Base-by-base conservation (phyloP, 2,329 filamentous ascomycete species). In the Aspergillus carbonarius region DNA sequence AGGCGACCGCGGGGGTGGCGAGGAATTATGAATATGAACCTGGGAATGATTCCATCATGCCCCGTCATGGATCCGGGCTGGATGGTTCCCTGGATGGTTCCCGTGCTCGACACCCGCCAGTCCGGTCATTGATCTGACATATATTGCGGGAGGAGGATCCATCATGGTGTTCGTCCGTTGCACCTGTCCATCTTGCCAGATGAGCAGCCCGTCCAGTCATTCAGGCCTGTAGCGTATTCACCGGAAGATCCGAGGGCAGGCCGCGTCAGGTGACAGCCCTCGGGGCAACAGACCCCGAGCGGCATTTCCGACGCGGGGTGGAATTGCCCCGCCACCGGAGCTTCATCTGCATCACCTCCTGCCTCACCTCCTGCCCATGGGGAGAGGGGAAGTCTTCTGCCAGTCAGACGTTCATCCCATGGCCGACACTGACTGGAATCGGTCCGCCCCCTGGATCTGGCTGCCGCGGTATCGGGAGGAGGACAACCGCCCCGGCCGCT, bases 371-470 rank as follows among this genome's bases (percentile, higher is more conserved):
- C 23, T 23, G 23, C 23, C 23, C 23, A 23, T 23, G 23, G 23
- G 23, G 23, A 23, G n/a, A n/a, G n/a, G n/a, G n/a, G n/a, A n/a
- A n/a, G n/a, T n/a, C n/a, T n/a, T n/a, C n/a, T n/a, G n/a, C n/a
- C n/a, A n/a, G n/a, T n/a, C n/a, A n/a, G n/a, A n/a, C n/a, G n/a
- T n/a, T n/a, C n/a, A n/a, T n/a, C n/a, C n/a, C n/a, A n/a, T n/a
- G 37, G 37, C 37, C 10, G 17, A 15, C 4, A 8, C 48, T 13
- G 12, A 52, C 27, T 58, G 55, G 55, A 40, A 25, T 10, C 40
- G 25, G n/a, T 34, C 30, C 3, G 44, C 35, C n/a, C 50, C 49
- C 18, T 58, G 56, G 56, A 32, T 58, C 42, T 58, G 56, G 56
- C 17, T 53, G 1, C 37, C 50, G 2, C 42, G 30, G 7, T 40